phyloP scores from a whole-genome alignment of 345 rosid genomes.

The Gossypioides kirkii region DNA sequence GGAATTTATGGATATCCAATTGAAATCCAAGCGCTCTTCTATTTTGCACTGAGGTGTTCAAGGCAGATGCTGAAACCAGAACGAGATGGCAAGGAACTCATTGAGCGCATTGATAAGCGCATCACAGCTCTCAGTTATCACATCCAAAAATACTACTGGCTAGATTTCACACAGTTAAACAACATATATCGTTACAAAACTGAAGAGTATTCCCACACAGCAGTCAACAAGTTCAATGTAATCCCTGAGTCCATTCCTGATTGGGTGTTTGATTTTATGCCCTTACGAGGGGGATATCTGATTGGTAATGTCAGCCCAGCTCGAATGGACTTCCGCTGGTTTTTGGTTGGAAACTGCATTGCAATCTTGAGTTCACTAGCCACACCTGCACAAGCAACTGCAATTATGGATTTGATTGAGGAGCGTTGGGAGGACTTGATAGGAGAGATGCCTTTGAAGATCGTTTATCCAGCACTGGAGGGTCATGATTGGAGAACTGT shows the following conservation, averaged over 20 bases:
- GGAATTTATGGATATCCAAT: conserved; percentile 44
- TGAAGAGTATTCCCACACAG: conserved; percentile 54
- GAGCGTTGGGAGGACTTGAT: conserved; percentile 11
- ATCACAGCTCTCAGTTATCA: conserved; percentile 46
- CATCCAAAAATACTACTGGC: conserved; percentile 47
- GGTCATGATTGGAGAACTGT: conserved; percentile 54
- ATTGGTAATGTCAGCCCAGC: conserved; percentile 10
- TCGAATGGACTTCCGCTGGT: conserved; percentile 13
- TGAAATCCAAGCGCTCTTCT: conserved; percentile 59
- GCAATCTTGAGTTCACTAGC: conserved; percentile 5
- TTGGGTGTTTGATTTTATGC: conserved; percentile 43
- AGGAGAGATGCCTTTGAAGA: conserved; percentile 41
- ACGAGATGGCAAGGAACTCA: conserved; percentile 44
- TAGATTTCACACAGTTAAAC: conserved; percentile 44
- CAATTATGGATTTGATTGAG: conserved; percentile 13
- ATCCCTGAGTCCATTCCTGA: conserved; percentile 52
- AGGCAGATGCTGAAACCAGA: conserved; percentile 52
- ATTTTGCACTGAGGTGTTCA: conserved; percentile 51
- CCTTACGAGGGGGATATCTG: conserved; percentile 7
- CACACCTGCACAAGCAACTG: conserved; percentile 5
- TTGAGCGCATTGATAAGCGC: conserved; percentile 44
- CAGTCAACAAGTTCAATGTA: conserved; percentile 50
- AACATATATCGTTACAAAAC: conserved; percentile 53
- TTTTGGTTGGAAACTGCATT: conserved; percentile 11
- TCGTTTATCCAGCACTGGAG: conserved; percentile 45